phyloP scores from a whole-genome alignment of 2,329 filamentous ascomycete genomes.

The Blastomyces silverae region DNA sequence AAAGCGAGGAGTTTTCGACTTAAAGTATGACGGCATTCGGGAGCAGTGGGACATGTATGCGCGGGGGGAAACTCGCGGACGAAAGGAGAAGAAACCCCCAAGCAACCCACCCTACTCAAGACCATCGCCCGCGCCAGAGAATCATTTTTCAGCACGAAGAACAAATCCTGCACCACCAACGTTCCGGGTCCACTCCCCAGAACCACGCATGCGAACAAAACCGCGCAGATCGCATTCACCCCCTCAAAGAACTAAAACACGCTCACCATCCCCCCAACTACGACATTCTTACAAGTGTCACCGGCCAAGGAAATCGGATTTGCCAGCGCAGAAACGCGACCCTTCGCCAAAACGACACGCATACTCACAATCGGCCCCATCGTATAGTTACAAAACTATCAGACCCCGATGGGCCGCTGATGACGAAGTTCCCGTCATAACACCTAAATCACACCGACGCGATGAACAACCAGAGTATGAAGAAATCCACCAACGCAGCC shows the following conservation, averaged over 20 bases:
- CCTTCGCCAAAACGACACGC: conserved; percentile 1
- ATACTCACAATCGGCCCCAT: conserved; percentile 2
- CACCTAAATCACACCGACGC: conserved; percentile 4
- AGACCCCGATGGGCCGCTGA: neutral
- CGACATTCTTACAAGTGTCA: neutral
- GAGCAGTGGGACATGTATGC: conserved; percentile 1
- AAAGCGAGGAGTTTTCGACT: conserved; percentile 2
- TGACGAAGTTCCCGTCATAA: conserved; percentile 1
- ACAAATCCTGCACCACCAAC: neutral
- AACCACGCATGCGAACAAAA: neutral
- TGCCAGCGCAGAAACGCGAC: neutral
- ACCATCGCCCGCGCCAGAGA: neutral
- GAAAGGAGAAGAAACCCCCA: neutral
- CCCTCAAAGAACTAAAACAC: neutral
- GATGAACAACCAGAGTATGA: neutral
- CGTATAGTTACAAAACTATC: conserved; percentile 5
- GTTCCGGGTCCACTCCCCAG: neutral
- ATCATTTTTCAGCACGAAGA: neutral
- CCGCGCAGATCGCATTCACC: conserved; percentile 7
- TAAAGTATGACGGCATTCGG: neutral
- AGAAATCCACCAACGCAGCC: neutral
- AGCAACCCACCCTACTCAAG: neutral
- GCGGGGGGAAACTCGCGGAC: conserved; percentile 3
- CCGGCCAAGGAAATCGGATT: conserved; percentile 7
- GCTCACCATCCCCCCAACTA: neutral